phyloP scores from a whole-genome alignment of 2,329 filamentous ascomycete species.

The Pyrenochaeta sp. region DNA sequence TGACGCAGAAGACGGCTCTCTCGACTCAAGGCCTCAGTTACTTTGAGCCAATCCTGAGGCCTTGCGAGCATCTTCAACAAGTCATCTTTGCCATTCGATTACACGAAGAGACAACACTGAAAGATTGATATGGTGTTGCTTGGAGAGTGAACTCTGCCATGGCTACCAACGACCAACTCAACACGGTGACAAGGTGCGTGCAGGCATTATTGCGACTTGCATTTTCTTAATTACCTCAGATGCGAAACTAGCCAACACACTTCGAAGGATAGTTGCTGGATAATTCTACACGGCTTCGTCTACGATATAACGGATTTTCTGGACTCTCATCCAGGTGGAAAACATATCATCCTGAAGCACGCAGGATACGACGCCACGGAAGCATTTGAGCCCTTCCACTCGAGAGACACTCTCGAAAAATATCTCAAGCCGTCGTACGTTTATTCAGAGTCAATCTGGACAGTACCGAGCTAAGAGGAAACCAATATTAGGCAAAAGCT shows the following conservation, averaged over 20 bases:
- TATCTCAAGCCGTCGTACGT: not conserved
- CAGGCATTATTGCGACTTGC: not conserved
- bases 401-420: conserved; percentile 35
- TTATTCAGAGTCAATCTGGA: not conserved
- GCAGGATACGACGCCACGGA: conserved; percentile 58
- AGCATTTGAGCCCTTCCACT: conserved; percentile 62
- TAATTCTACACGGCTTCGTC: conserved; percentile 84
- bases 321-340: conserved; percentile 86
- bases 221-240: not conserved
- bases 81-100: not conserved
- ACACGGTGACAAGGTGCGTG: not conserved
- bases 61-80: not conserved
- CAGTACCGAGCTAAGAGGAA: not conserved
- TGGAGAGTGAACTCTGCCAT: not conserved
- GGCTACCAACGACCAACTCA: not conserved
- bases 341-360: conserved; percentile 84
- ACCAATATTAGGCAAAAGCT: not conserved
- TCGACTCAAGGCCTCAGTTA: not conserved
- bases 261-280: conserved; percentile 69
- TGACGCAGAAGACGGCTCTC: not conserved
- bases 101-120: not conserved
- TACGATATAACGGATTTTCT: conserved; percentile 93
- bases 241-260: not conserved
- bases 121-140: not conserved
- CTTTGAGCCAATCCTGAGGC: not conserved